Evolutionary conservation across 2,329 filamentous ascomycete genomes (phyloP), one percentile per base, ranked within the genome.

Genomic region (Xylariaceae sp.): DNA sequence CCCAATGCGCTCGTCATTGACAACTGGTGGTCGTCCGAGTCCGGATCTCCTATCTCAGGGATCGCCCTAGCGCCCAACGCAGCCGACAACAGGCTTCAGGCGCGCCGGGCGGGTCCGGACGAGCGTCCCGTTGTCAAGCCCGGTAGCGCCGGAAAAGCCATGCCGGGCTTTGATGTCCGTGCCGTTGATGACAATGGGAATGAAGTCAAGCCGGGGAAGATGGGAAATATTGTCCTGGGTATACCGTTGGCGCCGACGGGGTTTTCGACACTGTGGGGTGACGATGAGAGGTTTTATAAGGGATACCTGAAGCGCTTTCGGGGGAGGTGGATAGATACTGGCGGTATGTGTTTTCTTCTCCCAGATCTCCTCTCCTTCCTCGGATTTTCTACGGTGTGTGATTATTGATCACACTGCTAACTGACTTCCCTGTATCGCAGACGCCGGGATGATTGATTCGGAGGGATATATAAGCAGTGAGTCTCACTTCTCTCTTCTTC

Each of bases 181-280:
- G 76, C 92, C 12, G 89, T 96, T 3, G 82, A 95, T 61, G 90
- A 96, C 57, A 71, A 80, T 0, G 91, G 91, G 5, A 74, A 76
- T 1, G 85, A 90, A 62, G 73, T 94, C 0, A 65, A 76, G n/a
- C 72, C 67, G 22, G 87, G 86, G 1, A 80, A 70, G 19, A 95
- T 94, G 87, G 92, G 91, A 0, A 96, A 96, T 62, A 93, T 96
- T 50, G 90, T 96, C 8, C 74, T 97, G 41, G 85, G 74, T 0
- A 77, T 88, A 44, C 92, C 92, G 0, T 73, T 96, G 22, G 88
- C 88, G 0, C 92, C 91, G 0, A 93, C 89, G 0, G 90, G 85
- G 0, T 90, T 96, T 59, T 85, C 88, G 1, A 91, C 84, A 1
- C 72, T 96, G 2, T 96, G 91, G 86, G 72, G 85, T 41, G 91